Conservation (phyloP, 129 eudicot genomes). For the sunflower (Helianthus annuus) region HanXRQr2.0-SUNRISE NC_035449.2:42835953-42836452, state of each 20-base stretch:
- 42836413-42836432: too few species aligned
- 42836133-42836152: not conserved
- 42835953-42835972: too few species aligned
- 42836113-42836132: constrained; percentile 35
- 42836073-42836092: constrained; percentile 12
- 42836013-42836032: too few species aligned
- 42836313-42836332: not conserved
- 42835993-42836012: too few species aligned
- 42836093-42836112: constrained; percentile 6
- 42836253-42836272: constrained; percentile 22
- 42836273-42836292: constrained; percentile 30
- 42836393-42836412: too few species aligned
- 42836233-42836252: constrained; percentile 30
- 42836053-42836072: constrained; percentile 23
- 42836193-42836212: constrained; percentile 35
- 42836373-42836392: too few species aligned
- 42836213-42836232: constrained; percentile 5
- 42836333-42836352: not conserved
- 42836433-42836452: too few species aligned
- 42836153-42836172: constrained; percentile 24
- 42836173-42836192: constrained; percentile 20
- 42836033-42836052: not conserved
- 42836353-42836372: too few species aligned
- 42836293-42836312: constrained; percentile 43
- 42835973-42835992: too few species aligned